These are phyloP conservation scores for Lignosus rhinocerotis DNA, from an alignment of 1,284 basidiomycete genomes.

Conservation along the genomic window DNA sequence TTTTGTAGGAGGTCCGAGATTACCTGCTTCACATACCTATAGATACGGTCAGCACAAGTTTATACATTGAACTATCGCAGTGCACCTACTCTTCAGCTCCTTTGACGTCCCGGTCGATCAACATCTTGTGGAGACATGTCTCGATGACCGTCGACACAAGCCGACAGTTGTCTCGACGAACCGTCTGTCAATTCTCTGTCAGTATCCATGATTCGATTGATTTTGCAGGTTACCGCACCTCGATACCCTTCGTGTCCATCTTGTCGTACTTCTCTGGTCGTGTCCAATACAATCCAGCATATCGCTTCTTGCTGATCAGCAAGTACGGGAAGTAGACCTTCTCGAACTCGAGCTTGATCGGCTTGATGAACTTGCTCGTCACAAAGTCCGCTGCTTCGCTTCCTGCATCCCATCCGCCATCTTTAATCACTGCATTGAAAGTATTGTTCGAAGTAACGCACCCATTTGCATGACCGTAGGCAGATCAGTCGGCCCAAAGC, in stretches of 20 bases:
- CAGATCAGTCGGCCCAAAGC: constrained; percentile 88
- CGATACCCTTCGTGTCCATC: constrained; percentile 98
- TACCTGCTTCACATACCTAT: constrained; percentile 87
- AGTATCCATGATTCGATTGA: background rate
- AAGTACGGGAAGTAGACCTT: constrained; percentile 98
- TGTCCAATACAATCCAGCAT: constrained; percentile 97
- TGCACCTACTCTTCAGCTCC: constrained; percentile 82
- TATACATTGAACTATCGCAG: background rate
- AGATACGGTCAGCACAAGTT: background rate
- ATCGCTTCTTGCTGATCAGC: constrained; percentile 96
- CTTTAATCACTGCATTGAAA: background rate
- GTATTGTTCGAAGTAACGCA: constrained; percentile 34
- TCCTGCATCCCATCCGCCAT: constrained; percentile 47
- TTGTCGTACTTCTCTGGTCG: constrained; percentile 92
- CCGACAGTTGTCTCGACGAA: constrained; percentile 94
- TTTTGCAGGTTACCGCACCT: constrained; percentile 53
- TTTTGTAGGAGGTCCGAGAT: constrained; percentile 94
- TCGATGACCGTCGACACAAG: constrained; percentile 95
- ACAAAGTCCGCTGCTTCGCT: constrained; percentile 95
- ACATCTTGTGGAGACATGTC: constrained; percentile 94
- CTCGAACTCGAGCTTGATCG: constrained; percentile 97
- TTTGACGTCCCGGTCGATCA: constrained; percentile 91
- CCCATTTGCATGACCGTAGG: constrained; percentile 86
- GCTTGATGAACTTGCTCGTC: constrained; percentile 86
- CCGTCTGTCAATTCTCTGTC: constrained; percentile 60